These are phyloP conservation scores for Colletotrichum sp. DNA, from an alignment of 2,329 filamentous ascomycete genomes.

Conservation along the genomic window DNA sequence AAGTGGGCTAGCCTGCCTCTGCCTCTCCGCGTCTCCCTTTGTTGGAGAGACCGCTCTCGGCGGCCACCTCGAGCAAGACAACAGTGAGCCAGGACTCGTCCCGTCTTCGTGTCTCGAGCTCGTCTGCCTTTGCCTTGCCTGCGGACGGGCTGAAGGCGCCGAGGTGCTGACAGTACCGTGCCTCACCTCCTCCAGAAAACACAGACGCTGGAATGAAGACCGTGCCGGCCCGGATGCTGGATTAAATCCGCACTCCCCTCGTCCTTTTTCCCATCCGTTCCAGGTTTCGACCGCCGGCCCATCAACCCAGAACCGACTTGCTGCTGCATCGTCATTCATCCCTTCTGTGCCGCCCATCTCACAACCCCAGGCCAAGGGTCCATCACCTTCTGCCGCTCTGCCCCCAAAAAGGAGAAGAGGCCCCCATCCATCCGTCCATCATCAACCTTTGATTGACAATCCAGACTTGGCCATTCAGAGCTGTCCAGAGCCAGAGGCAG, in stretches of 20 bases:
- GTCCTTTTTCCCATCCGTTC: background rate
- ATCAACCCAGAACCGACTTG: background rate
- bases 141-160: background rate
- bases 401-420: background rate
- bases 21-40: background rate
- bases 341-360: background rate
- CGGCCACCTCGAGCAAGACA: background rate
- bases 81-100: background rate
- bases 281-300: background rate
- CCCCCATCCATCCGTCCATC: background rate
- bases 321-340: background rate
- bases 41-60: background rate
- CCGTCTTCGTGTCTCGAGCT: background rate
- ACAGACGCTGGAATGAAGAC: background rate
- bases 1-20: background rate
- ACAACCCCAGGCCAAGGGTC: background rate
- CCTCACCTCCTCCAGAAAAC: background rate
- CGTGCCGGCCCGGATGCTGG: background rate
- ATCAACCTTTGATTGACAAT: background rate
- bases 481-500: background rate
- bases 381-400: background rate
- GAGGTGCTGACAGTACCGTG: background rate
- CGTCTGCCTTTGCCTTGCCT: background rate
- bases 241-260: background rate
- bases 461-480: background rate